A percentile compares a stretch with the other conserved stretches of the same genome.
These are phyloP conservation scores for Calocybe cyanea DNA, from an alignment of 768 basidiomycete species.

Conservation along the genomic window DNA sequence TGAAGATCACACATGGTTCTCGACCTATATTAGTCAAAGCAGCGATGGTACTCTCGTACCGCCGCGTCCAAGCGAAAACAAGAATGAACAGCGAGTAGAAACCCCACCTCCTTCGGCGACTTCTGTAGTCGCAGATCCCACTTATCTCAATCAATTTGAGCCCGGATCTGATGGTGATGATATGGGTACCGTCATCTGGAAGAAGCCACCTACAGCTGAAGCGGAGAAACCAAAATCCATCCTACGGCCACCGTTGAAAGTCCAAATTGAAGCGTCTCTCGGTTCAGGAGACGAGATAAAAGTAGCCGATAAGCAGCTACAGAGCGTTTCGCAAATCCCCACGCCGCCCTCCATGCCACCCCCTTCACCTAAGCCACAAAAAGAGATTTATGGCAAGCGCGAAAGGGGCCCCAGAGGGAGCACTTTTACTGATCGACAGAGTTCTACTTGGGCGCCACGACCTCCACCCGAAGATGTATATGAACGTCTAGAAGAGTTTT, in stretches of 20 bases:
- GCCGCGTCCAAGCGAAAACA: slow-evolving; percentile 5
- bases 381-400: slow-evolving; percentile 24
- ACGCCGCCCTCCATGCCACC: slow-evolving; percentile 17
- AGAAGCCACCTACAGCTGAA: slow-evolving; percentile 32
- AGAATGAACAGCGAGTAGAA: slow-evolving; percentile 1
- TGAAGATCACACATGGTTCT: slow-evolving; percentile 26
- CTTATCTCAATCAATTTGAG: slow-evolving; percentile 21
- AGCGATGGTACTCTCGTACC: slow-evolving; percentile 24
- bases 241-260: slow-evolving; percentile 40
- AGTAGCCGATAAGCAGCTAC: not conserved
- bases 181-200: slow-evolving; percentile 41
- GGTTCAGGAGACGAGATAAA: slow-evolving; percentile 8
- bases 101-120: slow-evolving; percentile 20
- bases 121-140: slow-evolving; percentile 14
- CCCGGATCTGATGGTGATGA: slow-evolving; percentile 49
- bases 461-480: slow-evolving; percentile 92
- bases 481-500: slow-evolving; percentile 89
- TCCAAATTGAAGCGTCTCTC: slow-evolving; percentile 34
- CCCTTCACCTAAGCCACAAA: slow-evolving; percentile 21
- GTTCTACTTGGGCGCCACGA: slow-evolving; percentile 83
- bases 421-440: slow-evolving; percentile 60
- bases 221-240: slow-evolving; percentile 23
- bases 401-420: slow-evolving; percentile 36
- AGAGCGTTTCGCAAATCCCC: slow-evolving; percentile 15
- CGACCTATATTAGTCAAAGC: slow-evolving; percentile 17